These are phyloP conservation scores for Hawksworthiomyces lignivorus DNA, from an alignment of 2,329 filamentous ascomycete species.

Conservation along the genomic window DNA sequence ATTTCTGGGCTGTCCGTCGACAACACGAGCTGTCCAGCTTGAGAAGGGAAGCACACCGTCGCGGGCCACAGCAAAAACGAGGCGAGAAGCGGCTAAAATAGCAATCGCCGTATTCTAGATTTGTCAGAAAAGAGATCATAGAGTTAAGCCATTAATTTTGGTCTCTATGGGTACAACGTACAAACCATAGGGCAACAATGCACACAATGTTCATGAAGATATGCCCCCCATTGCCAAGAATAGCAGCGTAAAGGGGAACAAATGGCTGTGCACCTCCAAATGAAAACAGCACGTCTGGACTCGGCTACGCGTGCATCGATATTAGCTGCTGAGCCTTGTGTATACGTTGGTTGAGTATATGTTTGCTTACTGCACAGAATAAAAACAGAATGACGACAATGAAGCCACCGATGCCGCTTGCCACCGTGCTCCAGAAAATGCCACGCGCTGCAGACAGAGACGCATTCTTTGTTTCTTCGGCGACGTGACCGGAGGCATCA, in stretches of 20 bases:
- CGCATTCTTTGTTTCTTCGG: constrained; percentile 14
- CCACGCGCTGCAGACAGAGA: constrained; percentile 8
- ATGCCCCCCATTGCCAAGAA: constrained; percentile 11
- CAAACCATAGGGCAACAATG: constrained; percentile 12
- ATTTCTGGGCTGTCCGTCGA: constrained; percentile 11
- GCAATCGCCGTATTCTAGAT: constrained; percentile 12
- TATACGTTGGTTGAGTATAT: no score
- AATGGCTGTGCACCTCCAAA: constrained; percentile 12
- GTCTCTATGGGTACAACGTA: no score
- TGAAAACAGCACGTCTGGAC: constrained; percentile 6
- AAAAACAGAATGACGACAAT: constrained; percentile 9
- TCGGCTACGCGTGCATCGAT: no score
- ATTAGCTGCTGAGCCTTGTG: no score
- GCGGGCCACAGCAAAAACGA: constrained; percentile 13
- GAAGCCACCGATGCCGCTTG: constrained; percentile 11
- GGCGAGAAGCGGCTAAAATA: constrained; percentile 10
- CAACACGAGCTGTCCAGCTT: constrained; percentile 8
- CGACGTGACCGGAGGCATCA: constrained; percentile 13
- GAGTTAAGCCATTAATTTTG: no score
- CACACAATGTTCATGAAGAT: constrained; percentile 12
- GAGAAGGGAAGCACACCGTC: constrained; percentile 12
- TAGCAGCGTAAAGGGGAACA: constrained; percentile 11
- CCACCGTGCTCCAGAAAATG: constrained; percentile 13
- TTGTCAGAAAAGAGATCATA: no score
- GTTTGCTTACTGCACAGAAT: no score